Base-by-base conservation (phyloP, 2,329 filamentous ascomycete genomes). In the Pyricularia sp. region DNA sequence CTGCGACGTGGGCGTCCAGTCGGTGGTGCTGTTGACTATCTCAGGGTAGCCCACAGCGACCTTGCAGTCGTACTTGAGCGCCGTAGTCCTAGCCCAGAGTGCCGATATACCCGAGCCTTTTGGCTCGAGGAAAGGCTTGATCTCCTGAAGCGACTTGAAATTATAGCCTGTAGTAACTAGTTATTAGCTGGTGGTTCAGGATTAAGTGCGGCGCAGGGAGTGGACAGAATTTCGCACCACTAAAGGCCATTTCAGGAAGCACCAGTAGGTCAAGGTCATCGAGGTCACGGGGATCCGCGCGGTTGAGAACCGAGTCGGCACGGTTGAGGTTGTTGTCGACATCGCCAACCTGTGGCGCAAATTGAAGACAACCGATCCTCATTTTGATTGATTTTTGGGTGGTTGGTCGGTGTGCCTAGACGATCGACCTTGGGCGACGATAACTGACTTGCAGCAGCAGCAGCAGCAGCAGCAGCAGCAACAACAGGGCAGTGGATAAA, bases 11-110 rank as follows among this genome's bases (percentile, higher is more conserved):
- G 65, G 65, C 36, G 42, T 55, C 59, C 59, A 63, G 65, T 30
- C 55, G 65, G 65, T 31, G 0, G 84, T 82, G 0, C 75, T 76
- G 0, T 83, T 77, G 0, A 85, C 85, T 72, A 85, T 86, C 69
- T 95, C 92, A 0, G 92, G 92, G 69, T 94, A 95, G 0, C 92
- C 92, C 1, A 88, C 86, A 0, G 86, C 85, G 0, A 94, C 90
- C 67, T 84, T 80, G 74, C 91, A 93, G 70, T 88, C 82, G 73
- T 90, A 83, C 72, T 88, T 88, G 26, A 87, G 80, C 0, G 92
- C 92, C 0, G 84, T 86, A 0, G 84, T 86, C 55, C 86, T 82
- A 0, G 91, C 91, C 92, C 92, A 95, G 25, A 90, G 77, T 0
- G 91, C 88, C 7, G 84, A 88, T 68, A 90, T 86, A 0, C 92